A percentile compares a stretch with the other conserved stretches of the same genome.
Evolutionary conservation across 2,329 filamentous ascomycete species (phyloP).

Genomic region (Monilinia polystroma): DNA sequence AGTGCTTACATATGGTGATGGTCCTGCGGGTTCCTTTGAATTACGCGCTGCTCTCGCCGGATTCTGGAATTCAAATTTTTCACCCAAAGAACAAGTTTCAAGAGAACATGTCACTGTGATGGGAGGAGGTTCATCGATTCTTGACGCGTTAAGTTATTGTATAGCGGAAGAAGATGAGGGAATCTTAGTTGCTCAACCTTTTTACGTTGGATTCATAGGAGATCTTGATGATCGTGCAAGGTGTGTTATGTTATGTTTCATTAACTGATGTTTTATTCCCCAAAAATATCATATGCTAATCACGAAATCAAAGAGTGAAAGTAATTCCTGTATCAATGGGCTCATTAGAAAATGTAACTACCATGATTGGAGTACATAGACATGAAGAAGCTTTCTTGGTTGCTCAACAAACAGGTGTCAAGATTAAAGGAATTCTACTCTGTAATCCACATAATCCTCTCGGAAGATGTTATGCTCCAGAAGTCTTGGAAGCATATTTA

Average conservation of each 20-base stretch:
- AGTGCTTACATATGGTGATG: slow-evolving; percentile 29
- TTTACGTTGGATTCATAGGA: slow-evolving; percentile 49
- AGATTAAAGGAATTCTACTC: slow-evolving; percentile 43
- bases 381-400: slow-evolving; percentile 44
- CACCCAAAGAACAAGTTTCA: slow-evolving; percentile 39
- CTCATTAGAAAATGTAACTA: slow-evolving; percentile 42
- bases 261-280: neutral
- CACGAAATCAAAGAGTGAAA: neutral
- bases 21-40: slow-evolving; percentile 37
- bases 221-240: slow-evolving; percentile 43
- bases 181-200: slow-evolving; percentile 47
- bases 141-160: slow-evolving; percentile 43
- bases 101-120: slow-evolving; percentile 43
- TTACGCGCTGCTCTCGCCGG: slow-evolving; percentile 44
- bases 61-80: slow-evolving; percentile 46
- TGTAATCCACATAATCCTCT: slow-evolving; percentile 41
- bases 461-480: slow-evolving; percentile 28
- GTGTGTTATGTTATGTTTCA: slow-evolving; percentile 7
- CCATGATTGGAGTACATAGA: slow-evolving; percentile 35
- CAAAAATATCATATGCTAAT: neutral
- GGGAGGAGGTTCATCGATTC: slow-evolving; percentile 42
- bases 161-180: slow-evolving; percentile 47
- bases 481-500: slow-evolving; percentile 39
- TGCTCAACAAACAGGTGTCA: slow-evolving; percentile 38
- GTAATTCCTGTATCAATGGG: neutral